Base-by-base conservation (phyloP, 805 yeast species). In the Jamesozyma piceae region DNA sequence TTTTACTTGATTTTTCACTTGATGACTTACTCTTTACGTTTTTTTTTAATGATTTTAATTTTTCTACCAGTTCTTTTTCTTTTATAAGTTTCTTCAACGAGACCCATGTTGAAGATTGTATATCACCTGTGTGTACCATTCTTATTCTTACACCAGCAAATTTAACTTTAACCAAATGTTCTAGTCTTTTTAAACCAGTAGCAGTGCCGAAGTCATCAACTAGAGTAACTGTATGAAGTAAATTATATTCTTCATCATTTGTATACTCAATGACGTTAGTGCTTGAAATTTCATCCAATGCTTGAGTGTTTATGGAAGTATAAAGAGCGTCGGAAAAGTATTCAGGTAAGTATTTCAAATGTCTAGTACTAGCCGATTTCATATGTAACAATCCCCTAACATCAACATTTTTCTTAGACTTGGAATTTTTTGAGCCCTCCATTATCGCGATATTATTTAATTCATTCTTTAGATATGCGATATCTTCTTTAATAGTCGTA, bases 401-500 rank as follows among this genome's bases (percentile, higher is more conserved):
- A 35, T 53, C 54, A n/a, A 51, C 38, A 3, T 24, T 20, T 15
- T 33, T 37, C 10, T 39, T 27, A 15, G 36, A 36, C 2, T 36
- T 41, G 5, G 35, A 19, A 17, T 35, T 38, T 5, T 38, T 38
- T 8, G 33, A 24, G 9, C 42, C 43, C 5, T 34, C 37, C 17
- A 38, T 38, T 21, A 43, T 36, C 1, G 49, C 45, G 14, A 46
- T 41, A 14, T 43, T 45, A 8, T 48, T 45, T 45, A 53, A 37
- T 38, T 53, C 57, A 10, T 42, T 44, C 37, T 49, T 53, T n/a
- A 63, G 40, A 32, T 39, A 45, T 2, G 49, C 43, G 3, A 65
- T 68, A 62, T 89, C 97, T 20, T 64, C 67, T 20, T 66, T 62
- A 15, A 79, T 49, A 49, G 80, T 83, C 30, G 62, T 68, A 3